Base-by-base conservation (phyloP, 2,329 filamentous ascomycete genomes). In the Plectosphaerella cucumerina region DNA sequence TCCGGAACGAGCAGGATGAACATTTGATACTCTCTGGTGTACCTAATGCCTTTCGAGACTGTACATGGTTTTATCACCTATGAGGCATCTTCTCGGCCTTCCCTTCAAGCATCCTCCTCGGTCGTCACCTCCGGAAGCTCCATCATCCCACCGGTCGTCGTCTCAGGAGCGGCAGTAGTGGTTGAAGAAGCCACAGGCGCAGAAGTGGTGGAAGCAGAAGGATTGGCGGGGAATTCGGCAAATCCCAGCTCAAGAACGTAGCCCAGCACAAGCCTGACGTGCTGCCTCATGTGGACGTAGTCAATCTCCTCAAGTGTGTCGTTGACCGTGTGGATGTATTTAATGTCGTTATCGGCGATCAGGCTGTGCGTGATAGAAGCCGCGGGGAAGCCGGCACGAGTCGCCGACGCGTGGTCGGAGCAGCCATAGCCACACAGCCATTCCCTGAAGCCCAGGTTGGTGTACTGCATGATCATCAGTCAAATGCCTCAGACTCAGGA, bases 381-480 rank as follows among this genome's bases (percentile, higher is more conserved):
- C 8, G 45, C 21, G 12, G 45, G 64, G 54, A 67, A 67, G 4
- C 64, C 64, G 43, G 65, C 60, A 9, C 57, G 58, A 11, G 41
- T 39, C 9, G 54, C 56, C 5, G 51, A 55, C 2, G 48, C 54
- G n/a, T 76, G 71, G 53, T 75, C 72, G 17, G 66, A 70, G 59
- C 71, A 75, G 2, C 63, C 71, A 47, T 76, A 77, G 1, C 70
- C 71, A 33, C 73, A 76, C 0, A 17, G 18, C 3, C 4, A 23
- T 34, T 37, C 18, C 39, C 12, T 42, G 39, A 20, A 2, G n/a
- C 39, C 39, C n/a, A 42, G n/a, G n/a, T 42, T 42, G n/a, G 39
- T 42, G 39, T 42, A 42, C 39, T 42, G 17, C 39, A 31, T 31
- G 35, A 37, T 37, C 14, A 3, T 20, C 17, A 42, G 39, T 18